A percentile compares a stretch with the other conserved stretches of the same genome.
phyloP scores from a whole-genome alignment of 768 basidiomycete species.

The Phlegmacium glaucopus region DNA sequence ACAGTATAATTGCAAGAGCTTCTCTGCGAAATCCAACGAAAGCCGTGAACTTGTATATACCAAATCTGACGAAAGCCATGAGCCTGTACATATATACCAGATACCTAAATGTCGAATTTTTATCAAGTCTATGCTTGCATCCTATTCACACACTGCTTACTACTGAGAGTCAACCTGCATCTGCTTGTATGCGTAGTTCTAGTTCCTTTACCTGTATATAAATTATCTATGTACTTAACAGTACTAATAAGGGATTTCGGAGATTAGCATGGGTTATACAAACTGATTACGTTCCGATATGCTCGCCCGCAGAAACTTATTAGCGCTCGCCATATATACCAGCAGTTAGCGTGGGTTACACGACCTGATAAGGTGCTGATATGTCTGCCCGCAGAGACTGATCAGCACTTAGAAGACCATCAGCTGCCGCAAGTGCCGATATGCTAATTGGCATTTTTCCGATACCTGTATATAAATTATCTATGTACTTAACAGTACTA shows the following conservation, averaged over 20 bases:
- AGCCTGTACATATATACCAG: no score
- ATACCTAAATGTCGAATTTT: no score
- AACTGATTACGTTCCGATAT: not conserved
- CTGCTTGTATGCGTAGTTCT: no score
- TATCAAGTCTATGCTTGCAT: no score
- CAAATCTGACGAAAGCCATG: no score
- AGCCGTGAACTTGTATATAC: no score
- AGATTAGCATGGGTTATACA: not conserved
- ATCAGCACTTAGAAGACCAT: conserved; percentile 1
- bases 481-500: not conserved
- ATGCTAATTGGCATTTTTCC: conserved; percentile 5
- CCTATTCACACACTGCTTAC: no score
- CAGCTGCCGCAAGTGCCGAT: conserved; percentile 3
- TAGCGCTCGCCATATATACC: not conserved
- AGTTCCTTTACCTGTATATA: not conserved
- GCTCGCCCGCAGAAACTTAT: not conserved
- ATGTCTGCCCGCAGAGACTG: not conserved
- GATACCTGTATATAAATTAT: not conserved
- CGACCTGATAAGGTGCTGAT: not conserved
- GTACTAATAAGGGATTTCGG: not conserved
- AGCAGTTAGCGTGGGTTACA: not conserved
- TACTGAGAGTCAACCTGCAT: not conserved
- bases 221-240: not conserved
- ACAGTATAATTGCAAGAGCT: no score
- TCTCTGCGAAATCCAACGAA: no score